Conservation (phyloP, 768 basidiomycete species). For the Pleurotus eryngii region DNA sequence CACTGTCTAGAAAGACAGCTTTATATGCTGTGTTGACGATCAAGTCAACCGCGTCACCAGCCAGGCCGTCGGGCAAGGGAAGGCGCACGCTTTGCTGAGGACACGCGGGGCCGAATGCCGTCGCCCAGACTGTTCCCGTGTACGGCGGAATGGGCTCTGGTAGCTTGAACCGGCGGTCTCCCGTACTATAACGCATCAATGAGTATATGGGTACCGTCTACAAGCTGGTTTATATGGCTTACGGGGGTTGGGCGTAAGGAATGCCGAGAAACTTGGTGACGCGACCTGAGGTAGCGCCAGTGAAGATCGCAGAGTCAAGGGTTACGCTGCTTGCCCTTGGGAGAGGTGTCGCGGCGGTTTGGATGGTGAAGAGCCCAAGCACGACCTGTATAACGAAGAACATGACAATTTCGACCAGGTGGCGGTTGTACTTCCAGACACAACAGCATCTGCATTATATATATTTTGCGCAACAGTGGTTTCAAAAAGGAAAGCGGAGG, state of each 20-base stretch:
- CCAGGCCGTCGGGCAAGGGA: slow-evolving; percentile 31
- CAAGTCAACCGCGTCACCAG: slow-evolving; percentile 29
- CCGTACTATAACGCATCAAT: neutral
- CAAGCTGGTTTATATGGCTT: slow-evolving; percentile 8
- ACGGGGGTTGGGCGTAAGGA: slow-evolving; percentile 57
- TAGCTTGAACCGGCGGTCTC: slow-evolving; percentile 19
- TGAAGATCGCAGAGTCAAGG: slow-evolving; percentile 42
- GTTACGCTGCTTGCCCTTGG: slow-evolving; percentile 25
- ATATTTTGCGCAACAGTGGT: neutral
- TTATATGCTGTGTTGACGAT: slow-evolving; percentile 28
- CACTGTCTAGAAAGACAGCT: slow-evolving; percentile 28
- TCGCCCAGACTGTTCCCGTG: slow-evolving; percentile 24
- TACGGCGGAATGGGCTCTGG: slow-evolving; percentile 25
- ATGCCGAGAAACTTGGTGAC: slow-evolving; percentile 47
- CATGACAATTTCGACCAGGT: neutral
- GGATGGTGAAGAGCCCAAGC: neutral
- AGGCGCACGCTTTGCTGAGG: slow-evolving; percentile 39
- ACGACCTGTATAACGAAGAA: neutral
- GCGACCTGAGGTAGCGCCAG: slow-evolving; percentile 30
- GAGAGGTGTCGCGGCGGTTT: slow-evolving; percentile 3
- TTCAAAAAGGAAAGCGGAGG: neutral
- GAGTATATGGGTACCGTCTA: neutral
- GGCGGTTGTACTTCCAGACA: neutral
- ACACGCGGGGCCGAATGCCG: slow-evolving; percentile 29
- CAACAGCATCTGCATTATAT: neutral